A percentile compares a stretch with the other conserved stretches of the same genome.
These are phyloP conservation scores for Komagataella populi DNA, from an alignment of 805 yeast genomes.

Conservation along the genomic window DNA sequence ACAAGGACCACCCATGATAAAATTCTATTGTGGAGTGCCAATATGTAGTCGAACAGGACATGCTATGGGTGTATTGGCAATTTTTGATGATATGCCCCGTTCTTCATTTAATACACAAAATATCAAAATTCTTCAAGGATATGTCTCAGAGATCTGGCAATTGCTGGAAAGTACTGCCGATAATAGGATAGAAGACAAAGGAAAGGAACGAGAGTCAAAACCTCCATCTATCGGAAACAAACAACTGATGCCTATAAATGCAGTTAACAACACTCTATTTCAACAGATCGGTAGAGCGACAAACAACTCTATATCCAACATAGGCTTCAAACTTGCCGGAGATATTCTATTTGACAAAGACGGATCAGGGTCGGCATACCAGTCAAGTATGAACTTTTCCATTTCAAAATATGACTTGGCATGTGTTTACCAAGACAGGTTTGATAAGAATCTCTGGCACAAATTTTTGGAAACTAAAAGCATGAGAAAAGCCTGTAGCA, in stretches of 20 bases:
- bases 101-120: constrained; percentile 19
- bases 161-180: constrained; percentile 21
- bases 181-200: neutral
- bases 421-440: constrained; percentile 6
- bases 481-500: constrained; percentile 20
- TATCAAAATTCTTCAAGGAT: constrained; percentile 20
- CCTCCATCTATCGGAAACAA: neutral
- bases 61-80: constrained; percentile 42
- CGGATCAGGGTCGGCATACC: constrained; percentile 52
- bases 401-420: constrained; percentile 19
- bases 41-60: constrained; percentile 24
- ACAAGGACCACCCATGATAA: constrained; percentile 41
- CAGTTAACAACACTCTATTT: constrained; percentile 3
- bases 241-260: neutral
- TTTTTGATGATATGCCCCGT: constrained; percentile 37
- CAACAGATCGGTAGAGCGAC: constrained; percentile 47
- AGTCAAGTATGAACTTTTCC: constrained; percentile 31
- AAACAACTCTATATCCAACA: constrained; percentile 12
- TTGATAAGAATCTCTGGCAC: neutral
- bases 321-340: neutral
- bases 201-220: neutral
- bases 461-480: neutral
- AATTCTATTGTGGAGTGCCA: constrained; percentile 57
- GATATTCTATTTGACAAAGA: constrained; percentile 36
- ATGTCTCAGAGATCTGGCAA: constrained; percentile 27